phyloP scores from a whole-genome alignment of 225 moss, liverwort and hornwort genomes.

The Takakia lepidozioides region DNA sequence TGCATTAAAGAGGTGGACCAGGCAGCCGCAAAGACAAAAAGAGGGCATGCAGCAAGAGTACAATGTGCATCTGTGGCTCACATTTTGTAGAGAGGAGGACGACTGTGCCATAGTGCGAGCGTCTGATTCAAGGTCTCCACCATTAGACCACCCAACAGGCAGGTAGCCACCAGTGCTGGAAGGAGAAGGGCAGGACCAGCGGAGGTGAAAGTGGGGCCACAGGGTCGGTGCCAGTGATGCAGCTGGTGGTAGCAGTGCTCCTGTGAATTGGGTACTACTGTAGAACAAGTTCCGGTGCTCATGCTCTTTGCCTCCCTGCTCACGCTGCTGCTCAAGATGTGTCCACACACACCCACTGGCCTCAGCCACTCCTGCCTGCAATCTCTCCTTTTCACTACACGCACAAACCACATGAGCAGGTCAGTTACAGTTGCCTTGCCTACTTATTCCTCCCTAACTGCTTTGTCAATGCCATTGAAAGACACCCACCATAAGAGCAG shows the following conservation, averaged over 20 bases:
- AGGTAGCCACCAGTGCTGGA: slow-evolving; percentile 52
- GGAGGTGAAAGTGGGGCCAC: slow-evolving; percentile 89
- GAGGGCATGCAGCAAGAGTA: no score
- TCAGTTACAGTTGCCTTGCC: no score
- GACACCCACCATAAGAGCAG: no score
- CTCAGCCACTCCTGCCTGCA: slow-evolving; percentile 61
- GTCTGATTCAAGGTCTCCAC: slow-evolving; percentile 82
- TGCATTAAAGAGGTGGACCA: no score
- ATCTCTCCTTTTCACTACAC: slow-evolving; percentile 89
- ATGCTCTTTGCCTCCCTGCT: slow-evolving; percentile 55
- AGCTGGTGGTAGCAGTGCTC: slow-evolving; percentile 81
- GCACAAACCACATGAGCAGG: no score
- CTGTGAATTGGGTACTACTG: slow-evolving; percentile 46
- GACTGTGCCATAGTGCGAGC: slow-evolving; percentile 62
- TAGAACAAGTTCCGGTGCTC: slow-evolving; percentile 83
- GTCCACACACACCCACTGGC: slow-evolving; percentile 68
- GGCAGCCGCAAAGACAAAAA: no score
- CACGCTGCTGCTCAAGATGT: slow-evolving; percentile 61
- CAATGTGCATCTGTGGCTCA: slow-evolving; percentile 3
- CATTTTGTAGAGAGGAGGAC: slow-evolving; percentile 49
- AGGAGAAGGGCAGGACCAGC: slow-evolving; percentile 89
- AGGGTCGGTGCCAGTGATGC: slow-evolving; percentile 83
- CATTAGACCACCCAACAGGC: slow-evolving; percentile 68
- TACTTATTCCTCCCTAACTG: no score
- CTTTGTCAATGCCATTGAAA: no score